These are phyloP conservation scores for Tritrichomonas foetus DNA, from an alignment of 208 protist species.

Conservation along the genomic window DNA sequence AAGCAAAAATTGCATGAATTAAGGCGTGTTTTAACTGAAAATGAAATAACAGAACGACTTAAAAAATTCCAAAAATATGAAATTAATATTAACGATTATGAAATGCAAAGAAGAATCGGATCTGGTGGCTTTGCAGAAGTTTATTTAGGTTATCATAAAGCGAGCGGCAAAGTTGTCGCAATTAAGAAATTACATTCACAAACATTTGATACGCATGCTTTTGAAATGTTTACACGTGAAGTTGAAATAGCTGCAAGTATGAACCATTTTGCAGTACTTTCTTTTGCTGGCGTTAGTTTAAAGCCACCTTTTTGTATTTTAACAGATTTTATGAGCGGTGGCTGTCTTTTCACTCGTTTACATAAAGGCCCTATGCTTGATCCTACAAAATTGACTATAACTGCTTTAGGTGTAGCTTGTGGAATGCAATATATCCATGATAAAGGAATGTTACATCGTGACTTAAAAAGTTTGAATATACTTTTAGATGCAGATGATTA, in stretches of 20 bases:
- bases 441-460: neutral
- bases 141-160: neutral
- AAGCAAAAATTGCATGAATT: neutral
- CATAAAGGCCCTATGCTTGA: neutral
- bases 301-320: slow-evolving; percentile 31
- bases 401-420: neutral
- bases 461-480: neutral
- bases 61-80: neutral
- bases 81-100: slow-evolving; percentile 1
- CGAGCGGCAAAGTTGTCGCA: neutral
- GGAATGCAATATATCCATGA: slow-evolving; percentile 21
- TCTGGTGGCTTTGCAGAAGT: slow-evolving; percentile 8
- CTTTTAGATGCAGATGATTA: slow-evolving; percentile 21
- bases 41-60: neutral
- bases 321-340: neutral
- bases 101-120: neutral
- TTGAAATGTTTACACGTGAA: slow-evolving; percentile 19
- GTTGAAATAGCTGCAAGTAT: neutral
- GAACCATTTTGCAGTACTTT: neutral
- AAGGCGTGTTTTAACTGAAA: neutral
- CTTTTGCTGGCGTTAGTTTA: neutral
- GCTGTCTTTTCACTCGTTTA: neutral
- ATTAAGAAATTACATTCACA: neutral
- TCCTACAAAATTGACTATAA: neutral
- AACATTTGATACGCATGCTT: neutral